These are phyloP conservation scores for Claviceps sp. DNA, from an alignment of 2,329 filamentous ascomycete genomes.

Conservation along the genomic window DNA sequence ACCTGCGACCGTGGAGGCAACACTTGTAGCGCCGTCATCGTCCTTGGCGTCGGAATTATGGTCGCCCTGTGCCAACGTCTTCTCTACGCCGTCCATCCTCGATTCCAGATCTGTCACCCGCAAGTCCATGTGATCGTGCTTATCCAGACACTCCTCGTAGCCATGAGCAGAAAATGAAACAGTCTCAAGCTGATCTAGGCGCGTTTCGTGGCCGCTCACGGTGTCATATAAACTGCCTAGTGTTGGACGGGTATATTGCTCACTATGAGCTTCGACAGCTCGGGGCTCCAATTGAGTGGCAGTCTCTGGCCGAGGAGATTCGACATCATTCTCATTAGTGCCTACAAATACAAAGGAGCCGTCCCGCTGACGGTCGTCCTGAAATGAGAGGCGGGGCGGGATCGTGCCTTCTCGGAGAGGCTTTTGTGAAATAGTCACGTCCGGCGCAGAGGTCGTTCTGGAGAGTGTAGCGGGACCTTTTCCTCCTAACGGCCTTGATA, in stretches of 20 bases:
- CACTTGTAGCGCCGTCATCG: constrained; percentile 32
- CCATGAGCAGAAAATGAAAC: constrained; percentile 51
- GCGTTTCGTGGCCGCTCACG: constrained; percentile 47
- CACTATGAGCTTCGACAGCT: constrained; percentile 7
- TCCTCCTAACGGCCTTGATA: constrained; percentile 41
- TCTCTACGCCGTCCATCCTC: constrained; percentile 46
- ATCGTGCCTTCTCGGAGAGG: constrained; percentile 13
- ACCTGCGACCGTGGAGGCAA: constrained; percentile 32
- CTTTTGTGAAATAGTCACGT: constrained; percentile 18
- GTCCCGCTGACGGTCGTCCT: constrained; percentile 9
- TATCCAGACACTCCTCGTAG: constrained; percentile 58
- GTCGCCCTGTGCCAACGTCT: constrained; percentile 37
- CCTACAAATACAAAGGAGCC: constrained; percentile 15
- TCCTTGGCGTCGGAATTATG: constrained; percentile 22
- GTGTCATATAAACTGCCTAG: constrained; percentile 35
- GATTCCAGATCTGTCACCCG: constrained; percentile 57
- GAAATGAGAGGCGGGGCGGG: constrained; percentile 4
- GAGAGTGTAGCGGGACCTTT: constrained; percentile 39
- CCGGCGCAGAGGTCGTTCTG: constrained; percentile 9
- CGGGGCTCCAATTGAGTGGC: constrained; percentile 17
- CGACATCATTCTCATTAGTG: constrained; percentile 5
- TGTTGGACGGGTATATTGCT: constrained; percentile 18
- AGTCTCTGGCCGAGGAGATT: constrained; percentile 9
- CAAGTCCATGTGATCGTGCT: constrained; percentile 51
- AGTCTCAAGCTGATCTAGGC: constrained; percentile 56